Percentiles rank a stretch among this genome's conserved stretches.
Conservation (phyloP, 352 stramenopile genomes). For the Phytopythium litorale region DNA sequence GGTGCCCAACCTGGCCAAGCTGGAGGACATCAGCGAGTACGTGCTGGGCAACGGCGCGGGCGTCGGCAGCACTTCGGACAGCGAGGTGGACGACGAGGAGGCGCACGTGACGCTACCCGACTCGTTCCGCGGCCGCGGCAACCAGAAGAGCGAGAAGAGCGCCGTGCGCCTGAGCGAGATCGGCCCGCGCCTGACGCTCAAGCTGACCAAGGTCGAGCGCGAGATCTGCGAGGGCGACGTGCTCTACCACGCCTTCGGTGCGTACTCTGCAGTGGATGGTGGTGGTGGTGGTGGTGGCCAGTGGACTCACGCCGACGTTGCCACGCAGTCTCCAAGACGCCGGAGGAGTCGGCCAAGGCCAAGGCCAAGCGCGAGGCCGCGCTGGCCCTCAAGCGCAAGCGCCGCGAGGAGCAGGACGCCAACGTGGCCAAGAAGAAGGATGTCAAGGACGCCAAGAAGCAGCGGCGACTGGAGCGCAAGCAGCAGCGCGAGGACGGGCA, state of each 20-base stretch:
- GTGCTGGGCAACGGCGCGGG: slow-evolving; percentile 81
- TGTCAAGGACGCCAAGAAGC: slow-evolving; percentile 71
- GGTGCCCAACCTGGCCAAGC: slow-evolving; percentile 92
- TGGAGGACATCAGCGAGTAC: slow-evolving; percentile 97
- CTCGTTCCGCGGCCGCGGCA: slow-evolving; percentile 90
- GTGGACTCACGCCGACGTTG: slow-evolving; percentile 2
- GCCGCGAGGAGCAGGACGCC: slow-evolving; percentile 84
- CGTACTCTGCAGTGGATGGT: slow-evolving; percentile 5
- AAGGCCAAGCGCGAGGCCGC: slow-evolving; percentile 78
- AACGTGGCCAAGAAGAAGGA: slow-evolving; percentile 90
- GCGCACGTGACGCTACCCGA: slow-evolving; percentile 91
- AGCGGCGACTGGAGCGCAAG: slow-evolving; percentile 64
- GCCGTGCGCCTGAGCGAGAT: slow-evolving; percentile 96
- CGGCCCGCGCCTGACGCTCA: slow-evolving; percentile 92
- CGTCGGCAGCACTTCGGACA: slow-evolving; percentile 89
- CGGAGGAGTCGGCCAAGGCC: slow-evolving; percentile 71
- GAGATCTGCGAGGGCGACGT: slow-evolving; percentile 96
- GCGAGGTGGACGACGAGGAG: slow-evolving; percentile 94
- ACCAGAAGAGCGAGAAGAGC: slow-evolving; percentile 90
- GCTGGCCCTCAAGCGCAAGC: slow-evolving; percentile 74
- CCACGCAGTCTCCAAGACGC: slow-evolving; percentile 69
- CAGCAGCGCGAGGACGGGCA: slow-evolving; percentile 35
- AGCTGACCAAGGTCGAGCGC: slow-evolving; percentile 96
- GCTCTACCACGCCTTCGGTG: slow-evolving; percentile 94
- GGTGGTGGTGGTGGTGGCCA: neutral